Base-by-base conservation (phyloP, 2,329 filamentous ascomycete genomes). In the Exophiala bonariae region DNA sequence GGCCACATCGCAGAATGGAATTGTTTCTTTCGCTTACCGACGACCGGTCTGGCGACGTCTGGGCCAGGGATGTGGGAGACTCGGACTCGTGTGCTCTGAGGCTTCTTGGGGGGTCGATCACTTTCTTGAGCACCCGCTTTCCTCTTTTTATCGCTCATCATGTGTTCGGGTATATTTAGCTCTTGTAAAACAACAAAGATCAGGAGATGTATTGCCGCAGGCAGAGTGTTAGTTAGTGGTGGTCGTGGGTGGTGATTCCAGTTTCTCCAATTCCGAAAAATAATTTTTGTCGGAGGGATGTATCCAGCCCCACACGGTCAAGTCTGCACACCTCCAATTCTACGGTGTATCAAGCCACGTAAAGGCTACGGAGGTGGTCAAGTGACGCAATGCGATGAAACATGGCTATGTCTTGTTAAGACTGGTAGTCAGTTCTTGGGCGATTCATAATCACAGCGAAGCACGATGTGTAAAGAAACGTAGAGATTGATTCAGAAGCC, bases 131-230 rank as follows among this genome's bases (percentile, higher is more conserved):
- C 20, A 23, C 20, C 39, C 4, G 49, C 47, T 47, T 60, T 60
- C 23, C 58, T 54, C 49, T 60, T 60, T 48, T 54, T 53, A 26
- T 55, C 50, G 6, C 30, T 37, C 54, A 56, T 59, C 5, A 23
- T 11, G 74, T 13, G 7, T 39, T 20, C 36, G 74, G n/a, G n/a
- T n/a, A n/a, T n/a, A n/a, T n/a, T n/a, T n/a, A n/a, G n/a, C n/a
- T n/a, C n/a, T n/a, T n/a, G n/a, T n/a, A n/a, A n/a, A n/a, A n/a
- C n/a, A n/a, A n/a, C n/a, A n/a, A n/a, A n/a, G n/a, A n/a, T n/a
- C n/a, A n/a, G n/a, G n/a, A n/a, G n/a, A n/a, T n/a, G n/a, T n/a
- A n/a, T n/a, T n/a, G n/a, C n/a, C n/a, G n/a, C n/a, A n/a, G n/a
- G n/a, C n/a, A n/a, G n/a, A n/a, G n/a, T n/a, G n/a, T n/a, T n/a